Evolutionary conservation across 108 stramenopile species (phyloP), one percentile per base, ranked within the genome.

Genomic region (Cyclotella sp.): DNA sequence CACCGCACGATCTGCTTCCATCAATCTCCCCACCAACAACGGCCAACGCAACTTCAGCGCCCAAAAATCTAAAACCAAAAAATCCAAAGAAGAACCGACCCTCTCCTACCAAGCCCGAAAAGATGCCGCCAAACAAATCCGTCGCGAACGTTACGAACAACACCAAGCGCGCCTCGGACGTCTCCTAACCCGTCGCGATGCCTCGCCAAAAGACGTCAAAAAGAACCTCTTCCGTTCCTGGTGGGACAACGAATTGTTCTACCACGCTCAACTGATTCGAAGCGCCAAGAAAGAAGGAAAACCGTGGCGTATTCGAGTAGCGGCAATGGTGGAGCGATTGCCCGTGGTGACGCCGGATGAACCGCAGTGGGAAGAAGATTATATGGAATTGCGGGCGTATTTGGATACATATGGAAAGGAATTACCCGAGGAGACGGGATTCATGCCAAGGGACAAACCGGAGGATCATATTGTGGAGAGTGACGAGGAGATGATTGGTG

Each of bases 301-400:
- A 70, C 89, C 88, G 30, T 95, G 95, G 95, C 82, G 84, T 29
- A 71, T 91, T 19, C 63, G 91, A 27, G 92, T 95, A 0, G 87
- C 89, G 12, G 91, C 78, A 64, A 78, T 95, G 49, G 68, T 95
- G 70, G 91, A 93, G 45, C 84, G 95, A 22, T 57, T 90, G 67
- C 88, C 91, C 14, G 79, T 93, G 11, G 84, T 93, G 6, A 80
- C 85, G 51, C 91, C 92, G 0, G 95, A 95, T 63, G 73, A 59
- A 55, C 67, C 68, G 21, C 63, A 79, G 12, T 95, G 90, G 88
- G 92, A 95, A 69, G 60, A 69, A 51, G 92, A 93, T 5, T 93
- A 72, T 79, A 58, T 69, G 1, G 87, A 90, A 47, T 73, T 95
- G 49, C 51, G 73, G 45, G 85, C 90, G 63, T 75, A 91, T 30